Base-by-base conservation (phyloP, 2,329 filamentous ascomycete genomes). In the Fusarium newnesense region DNA sequence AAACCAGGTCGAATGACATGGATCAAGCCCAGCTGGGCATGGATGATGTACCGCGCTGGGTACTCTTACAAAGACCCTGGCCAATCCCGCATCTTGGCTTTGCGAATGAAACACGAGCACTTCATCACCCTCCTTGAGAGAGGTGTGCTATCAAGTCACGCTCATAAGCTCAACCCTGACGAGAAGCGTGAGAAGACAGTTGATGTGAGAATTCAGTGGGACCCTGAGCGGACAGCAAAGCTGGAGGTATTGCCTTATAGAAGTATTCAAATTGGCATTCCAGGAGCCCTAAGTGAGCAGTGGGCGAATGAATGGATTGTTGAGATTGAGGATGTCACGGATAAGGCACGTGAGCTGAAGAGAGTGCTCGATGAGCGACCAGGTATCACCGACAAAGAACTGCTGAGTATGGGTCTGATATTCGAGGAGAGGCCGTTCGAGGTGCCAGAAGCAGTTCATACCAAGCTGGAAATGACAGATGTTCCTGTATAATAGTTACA, bases 41-140 rank as follows among this genome's bases (percentile, higher is more conserved):
- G 90, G 90, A 89, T 91, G 86, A 86, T 90, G 80, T 91, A 92
- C 77, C 88, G 90, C 53, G 84, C 85, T 26, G 89, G 89, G 21
- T 92, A 90, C 81, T 87, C 87, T 1, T 85, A 83, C 78, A 91
- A 91, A 74, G 87, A 89, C 67, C 36, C 78, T 0, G 79, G 85
- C 6, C 89, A 92, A 78, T 83, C 85, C 39, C 85, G 84, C 52
- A 87, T 91, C 32, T 83, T 92, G 3, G 89, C 90, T 1, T 80
- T 92, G 9, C 85, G 83, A 54, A 87, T 91, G 80, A 85, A 81
- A 30, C 87, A 85, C 56, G 81, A 79, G 4, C 80, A 85, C 28
- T 91, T 91, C 44, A 72, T 86, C 40, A 78, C 77, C 21, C 80
- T 91, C 6, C 79, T 91, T 4, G 75, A 78, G 26, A 70, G 76